Base-by-base conservation (phyloP, 2,329 filamentous ascomycete species). In the Xylaria sp. region DNA sequence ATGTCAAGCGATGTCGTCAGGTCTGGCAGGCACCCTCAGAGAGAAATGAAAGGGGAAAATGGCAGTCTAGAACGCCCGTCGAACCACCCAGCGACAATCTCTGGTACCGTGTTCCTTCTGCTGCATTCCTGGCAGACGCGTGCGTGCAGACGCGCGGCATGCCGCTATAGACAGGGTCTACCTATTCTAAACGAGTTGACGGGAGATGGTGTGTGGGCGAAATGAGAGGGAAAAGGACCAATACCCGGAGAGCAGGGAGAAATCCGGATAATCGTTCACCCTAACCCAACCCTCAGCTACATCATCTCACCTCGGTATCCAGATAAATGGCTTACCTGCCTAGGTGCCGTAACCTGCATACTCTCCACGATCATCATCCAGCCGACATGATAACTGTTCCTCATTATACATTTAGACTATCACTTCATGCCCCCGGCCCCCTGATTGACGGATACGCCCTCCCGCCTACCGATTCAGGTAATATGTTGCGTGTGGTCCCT, bases 101-200 rank as follows among this genome's bases (percentile, higher is more conserved):
- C 59, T 28, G 66, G 66, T 51, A 71, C 63, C 39, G 41, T 39
- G 25, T 28, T 48, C 59, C 39, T 54, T 54, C 39, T 15, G 41
- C 66, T 69, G 63, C 69, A 71, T 71, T 71, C 61, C 63, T 71
- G 66, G 66, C 69, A 71, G 69, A 71, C 63, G 65, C 69, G 62
- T 66, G 65, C 69, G 62, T 63, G 69, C 69, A 70, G 62, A 70
- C 62, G 66, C 69, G 63, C 66, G 69, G 69, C 69, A 66, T 60
- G 60, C 58, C 66, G 59, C 50, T 62, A 66, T 65, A 44, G 34
- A 63, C 51, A 66, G 52, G 63, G 58, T 12, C 41, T 46, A 46
- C 18, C 18, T 55, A 37, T 51, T 50, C 18, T 65, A 57, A 37
- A 57, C 60, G 54, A 46, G 55, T 46, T 18, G 39, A 28, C 54